phyloP scores from a whole-genome alignment of 108 stramenopile genomes.

The Pseudonitzschia delicatissima region DNA sequence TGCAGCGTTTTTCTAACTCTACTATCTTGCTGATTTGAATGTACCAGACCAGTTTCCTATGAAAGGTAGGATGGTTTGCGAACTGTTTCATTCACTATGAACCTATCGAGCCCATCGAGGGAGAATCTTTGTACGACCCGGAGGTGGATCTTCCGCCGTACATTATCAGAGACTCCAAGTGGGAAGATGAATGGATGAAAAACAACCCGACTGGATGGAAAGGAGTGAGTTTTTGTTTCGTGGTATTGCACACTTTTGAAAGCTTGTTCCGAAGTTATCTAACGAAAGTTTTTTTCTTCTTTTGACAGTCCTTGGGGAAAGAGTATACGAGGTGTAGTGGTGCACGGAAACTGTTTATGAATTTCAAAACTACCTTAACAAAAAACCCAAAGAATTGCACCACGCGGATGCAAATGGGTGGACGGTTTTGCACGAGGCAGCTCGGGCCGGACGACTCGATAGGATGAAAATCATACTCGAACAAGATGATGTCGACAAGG shows the following conservation, averaged over 20 bases:
- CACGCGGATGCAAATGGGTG: slow-evolving; percentile 44
- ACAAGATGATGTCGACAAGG: slow-evolving; percentile 34
- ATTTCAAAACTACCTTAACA: neutral
- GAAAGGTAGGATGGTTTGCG: slow-evolving; percentile 47
- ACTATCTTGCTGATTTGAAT: slow-evolving; percentile 39
- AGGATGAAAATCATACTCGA: slow-evolving; percentile 36
- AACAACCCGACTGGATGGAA: slow-evolving; percentile 40
- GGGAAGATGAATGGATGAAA: slow-evolving; percentile 37
- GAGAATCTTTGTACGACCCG: slow-evolving; percentile 16
- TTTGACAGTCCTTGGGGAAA: too few relatives aligned
- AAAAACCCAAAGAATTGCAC: slow-evolving; percentile 16
- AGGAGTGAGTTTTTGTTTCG: slow-evolving; percentile 12
- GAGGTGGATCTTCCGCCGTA: slow-evolving; percentile 49
- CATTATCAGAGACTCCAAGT: slow-evolving; percentile 38
- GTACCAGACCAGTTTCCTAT: slow-evolving; percentile 53
- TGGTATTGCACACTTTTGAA: too few relatives aligned
- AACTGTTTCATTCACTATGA: slow-evolving; percentile 85
- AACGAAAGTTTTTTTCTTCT: too few relatives aligned
- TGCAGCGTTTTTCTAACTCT: slow-evolving; percentile 17
- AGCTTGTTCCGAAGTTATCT: too few relatives aligned
- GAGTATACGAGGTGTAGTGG: too few relatives aligned
- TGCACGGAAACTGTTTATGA: neutral
- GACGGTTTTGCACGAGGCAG: slow-evolving; percentile 45
- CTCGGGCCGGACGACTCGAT: slow-evolving; percentile 30
- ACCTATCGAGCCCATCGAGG: slow-evolving; percentile 3